Percentiles rank a stretch among this genome's conserved stretches.
These are phyloP conservation scores for Tolypocladium inflatum DNA, from an alignment of 2,329 filamentous ascomycete species.

Conservation along the genomic window DNA sequence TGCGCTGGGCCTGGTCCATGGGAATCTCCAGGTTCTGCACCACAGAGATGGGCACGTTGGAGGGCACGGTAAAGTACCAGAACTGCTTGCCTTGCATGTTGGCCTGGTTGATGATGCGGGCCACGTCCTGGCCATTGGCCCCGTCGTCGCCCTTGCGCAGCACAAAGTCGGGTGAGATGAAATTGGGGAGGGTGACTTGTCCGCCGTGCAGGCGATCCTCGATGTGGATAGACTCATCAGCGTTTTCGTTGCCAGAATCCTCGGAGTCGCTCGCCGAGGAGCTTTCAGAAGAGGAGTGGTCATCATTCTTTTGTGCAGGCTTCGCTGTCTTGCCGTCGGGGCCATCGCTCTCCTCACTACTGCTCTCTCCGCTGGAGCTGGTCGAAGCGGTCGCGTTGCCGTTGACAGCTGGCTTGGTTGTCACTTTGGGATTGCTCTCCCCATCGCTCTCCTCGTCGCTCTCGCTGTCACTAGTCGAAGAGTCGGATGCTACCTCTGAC, in stretches of 20 bases:
- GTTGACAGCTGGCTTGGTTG: constrained; percentile 10
- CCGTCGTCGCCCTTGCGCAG: constrained; percentile 36
- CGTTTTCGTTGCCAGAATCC: constrained; percentile 20
- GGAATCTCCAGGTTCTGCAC: constrained; percentile 56
- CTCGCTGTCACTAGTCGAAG: constrained; percentile 12
- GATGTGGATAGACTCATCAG: constrained; percentile 31
- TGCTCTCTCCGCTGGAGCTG: constrained; percentile 11
- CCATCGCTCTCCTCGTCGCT: constrained; percentile 10
- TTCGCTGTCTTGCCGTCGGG: not conserved
- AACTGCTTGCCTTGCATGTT: constrained; percentile 62
- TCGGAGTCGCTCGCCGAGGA: constrained; percentile 13
- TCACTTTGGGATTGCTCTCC: constrained; percentile 9
- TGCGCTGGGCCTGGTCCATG: constrained; percentile 41
- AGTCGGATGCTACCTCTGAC: constrained; percentile 9
- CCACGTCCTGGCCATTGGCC: constrained; percentile 33
- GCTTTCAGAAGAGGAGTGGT: not conserved
- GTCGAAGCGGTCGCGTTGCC: constrained; percentile 8
- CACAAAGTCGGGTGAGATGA: constrained; percentile 42
- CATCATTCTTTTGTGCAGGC: not conserved
- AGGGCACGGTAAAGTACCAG: constrained; percentile 72
- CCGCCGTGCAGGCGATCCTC: constrained; percentile 16
- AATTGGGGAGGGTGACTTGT: constrained; percentile 31
- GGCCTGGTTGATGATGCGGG: constrained; percentile 46
- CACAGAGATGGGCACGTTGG: constrained; percentile 57
- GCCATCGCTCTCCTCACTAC: not conserved